phyloP scores from a whole-genome alignment of 352 stramenopile species.

The Saprolegnia diclina region DNA sequence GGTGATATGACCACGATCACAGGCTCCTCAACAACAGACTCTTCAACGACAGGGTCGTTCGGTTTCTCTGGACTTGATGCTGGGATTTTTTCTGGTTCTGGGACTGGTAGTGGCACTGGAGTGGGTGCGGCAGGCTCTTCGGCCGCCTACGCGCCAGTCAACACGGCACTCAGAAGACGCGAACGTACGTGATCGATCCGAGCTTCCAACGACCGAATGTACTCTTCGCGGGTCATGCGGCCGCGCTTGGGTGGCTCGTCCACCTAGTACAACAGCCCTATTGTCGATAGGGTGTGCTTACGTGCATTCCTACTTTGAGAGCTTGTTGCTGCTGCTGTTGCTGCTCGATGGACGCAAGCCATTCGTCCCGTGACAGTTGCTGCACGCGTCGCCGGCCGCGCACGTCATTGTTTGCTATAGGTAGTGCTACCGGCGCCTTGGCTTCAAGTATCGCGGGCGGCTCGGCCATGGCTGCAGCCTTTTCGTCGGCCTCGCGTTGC shows the following conservation, averaged over 20 bases:
- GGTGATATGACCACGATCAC: no score
- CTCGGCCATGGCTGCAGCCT: neutral
- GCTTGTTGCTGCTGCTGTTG: neutral
- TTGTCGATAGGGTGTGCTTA: no score
- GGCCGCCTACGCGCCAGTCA: no score
- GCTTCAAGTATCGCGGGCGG: neutral
- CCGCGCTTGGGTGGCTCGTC: neutral
- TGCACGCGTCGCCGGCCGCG: conserved; percentile 7
- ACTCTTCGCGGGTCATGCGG: conserved; percentile 13
- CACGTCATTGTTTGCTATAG: neutral
- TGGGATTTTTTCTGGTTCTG: no score
- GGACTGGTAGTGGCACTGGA: no score
- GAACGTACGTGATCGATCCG: neutral
- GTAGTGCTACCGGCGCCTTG: neutral
- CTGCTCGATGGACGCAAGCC: conserved; percentile 9
- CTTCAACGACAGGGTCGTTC: no score
- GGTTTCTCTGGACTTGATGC: no score
- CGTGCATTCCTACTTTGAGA: neutral
- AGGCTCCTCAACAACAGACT: no score
- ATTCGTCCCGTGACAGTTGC: conserved; percentile 17
- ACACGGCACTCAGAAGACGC: neutral
- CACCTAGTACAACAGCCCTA: neutral
- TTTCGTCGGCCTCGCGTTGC: neutral
- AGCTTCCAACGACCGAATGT: neutral
- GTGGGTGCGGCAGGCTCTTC: no score